Evolutionary conservation across 2,329 filamentous ascomycete species (phyloP).

Genomic region (Diaporthe citrichinensis): DNA sequence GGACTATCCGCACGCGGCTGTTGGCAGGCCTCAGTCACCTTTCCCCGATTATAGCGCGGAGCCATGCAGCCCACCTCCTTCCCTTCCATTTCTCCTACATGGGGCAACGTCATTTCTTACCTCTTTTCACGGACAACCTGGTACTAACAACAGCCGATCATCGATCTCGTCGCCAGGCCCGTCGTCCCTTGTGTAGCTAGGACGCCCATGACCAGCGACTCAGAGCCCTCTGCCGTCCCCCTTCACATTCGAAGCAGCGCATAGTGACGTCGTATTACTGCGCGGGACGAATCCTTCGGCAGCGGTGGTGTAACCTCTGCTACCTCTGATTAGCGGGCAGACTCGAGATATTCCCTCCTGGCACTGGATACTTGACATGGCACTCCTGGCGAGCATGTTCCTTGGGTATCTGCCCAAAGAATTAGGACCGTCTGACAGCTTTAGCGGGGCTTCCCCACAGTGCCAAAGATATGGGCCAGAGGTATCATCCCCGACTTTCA

Average conservation of each 20-base stretch:
- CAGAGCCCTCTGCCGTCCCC: slow-evolving; percentile 22
- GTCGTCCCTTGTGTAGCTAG: slow-evolving; percentile 19
- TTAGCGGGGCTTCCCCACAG: slow-evolving; percentile 20
- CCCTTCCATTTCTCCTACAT: not conserved
- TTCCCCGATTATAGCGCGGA: not conserved
- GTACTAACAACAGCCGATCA: slow-evolving; percentile 28
- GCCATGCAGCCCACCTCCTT: not conserved
- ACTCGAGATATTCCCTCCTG: not conserved
- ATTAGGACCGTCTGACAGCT: not conserved
- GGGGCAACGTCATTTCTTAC: slow-evolving; percentile 15
- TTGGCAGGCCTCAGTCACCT: not conserved
- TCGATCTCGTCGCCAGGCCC: not conserved
- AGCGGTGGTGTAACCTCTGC: not conserved
- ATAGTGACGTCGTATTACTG: slow-evolving; percentile 37
- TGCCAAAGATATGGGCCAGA: not conserved
- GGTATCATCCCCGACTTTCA: not conserved
- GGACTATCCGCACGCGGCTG: not conserved
- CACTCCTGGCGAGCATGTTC: not conserved
- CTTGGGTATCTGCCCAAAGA: not conserved
- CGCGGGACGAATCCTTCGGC: slow-evolving; percentile 17
- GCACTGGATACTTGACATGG: not conserved
- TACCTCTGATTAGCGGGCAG: not conserved
- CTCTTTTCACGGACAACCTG: not conserved
- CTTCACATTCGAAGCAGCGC: slow-evolving; percentile 13
- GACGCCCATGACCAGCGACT: slow-evolving; percentile 31